A percentile compares a stretch with the other conserved stretches of the same genome.
phyloP scores from a whole-genome alignment of 352 stramenopile species.

The Phytophthora pseudosyringae region DNA sequence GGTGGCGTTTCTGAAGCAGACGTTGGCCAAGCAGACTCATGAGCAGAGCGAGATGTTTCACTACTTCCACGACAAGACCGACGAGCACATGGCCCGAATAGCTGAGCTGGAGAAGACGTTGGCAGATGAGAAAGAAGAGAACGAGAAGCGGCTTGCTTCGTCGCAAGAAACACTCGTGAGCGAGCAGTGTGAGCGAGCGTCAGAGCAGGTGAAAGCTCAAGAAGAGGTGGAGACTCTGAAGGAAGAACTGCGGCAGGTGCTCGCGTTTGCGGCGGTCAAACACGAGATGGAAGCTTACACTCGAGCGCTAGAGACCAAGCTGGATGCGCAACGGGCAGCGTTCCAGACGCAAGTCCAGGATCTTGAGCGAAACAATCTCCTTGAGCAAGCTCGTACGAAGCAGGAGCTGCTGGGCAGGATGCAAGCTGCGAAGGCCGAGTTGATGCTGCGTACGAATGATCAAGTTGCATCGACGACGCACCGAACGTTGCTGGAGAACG shows the following conservation, averaged over 20 bases:
- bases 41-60: constrained; percentile 89
- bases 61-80: constrained; percentile 87
- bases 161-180: constrained; percentile 22
- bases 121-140: constrained; percentile 23
- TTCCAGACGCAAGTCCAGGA: constrained; percentile 48
- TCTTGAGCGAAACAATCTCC: constrained; percentile 65
- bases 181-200: constrained; percentile 25
- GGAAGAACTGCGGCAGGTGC: constrained; percentile 54
- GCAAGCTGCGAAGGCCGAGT: constrained; percentile 58
- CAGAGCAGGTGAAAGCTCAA: constrained; percentile 16
- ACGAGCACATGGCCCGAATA: constrained; percentile 79
- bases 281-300: constrained; percentile 49
- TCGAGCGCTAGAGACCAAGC: constrained; percentile 36
- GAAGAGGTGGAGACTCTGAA: constrained; percentile 32
- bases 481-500: constrained; percentile 84
- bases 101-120: constrained; percentile 52
- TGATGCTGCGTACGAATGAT: constrained; percentile 64
- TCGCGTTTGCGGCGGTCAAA: constrained; percentile 66
- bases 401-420: constrained; percentile 69
- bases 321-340: constrained; percentile 37
- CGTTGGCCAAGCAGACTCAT: constrained; percentile 45
- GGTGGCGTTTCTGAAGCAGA: constrained; percentile 51
- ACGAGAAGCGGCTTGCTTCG: neutral
- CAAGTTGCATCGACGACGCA: constrained; percentile 76
- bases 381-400: constrained; percentile 73